Conservation (phyloP, 2,329 filamentous ascomycete species). For the Pyrenophora teres region DNA sequence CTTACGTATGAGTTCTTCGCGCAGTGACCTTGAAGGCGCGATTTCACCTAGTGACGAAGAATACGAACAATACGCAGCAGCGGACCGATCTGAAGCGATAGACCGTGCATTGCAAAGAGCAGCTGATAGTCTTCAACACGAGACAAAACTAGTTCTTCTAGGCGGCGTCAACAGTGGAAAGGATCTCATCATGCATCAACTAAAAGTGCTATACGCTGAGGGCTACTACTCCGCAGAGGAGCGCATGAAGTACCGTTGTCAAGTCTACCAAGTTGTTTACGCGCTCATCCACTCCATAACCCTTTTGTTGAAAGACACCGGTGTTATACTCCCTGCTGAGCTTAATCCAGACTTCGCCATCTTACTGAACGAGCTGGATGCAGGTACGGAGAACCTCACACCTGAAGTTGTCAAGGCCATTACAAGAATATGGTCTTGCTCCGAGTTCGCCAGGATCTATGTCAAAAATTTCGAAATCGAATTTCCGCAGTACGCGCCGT, state of each 20-base stretch:
- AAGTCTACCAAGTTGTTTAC: slow-evolving; percentile 38
- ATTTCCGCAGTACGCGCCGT: slow-evolving; percentile 43
- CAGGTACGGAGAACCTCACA: slow-evolving; percentile 32
- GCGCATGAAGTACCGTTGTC: slow-evolving; percentile 32
- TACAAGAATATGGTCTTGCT: slow-evolving; percentile 35
- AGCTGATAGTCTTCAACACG: slow-evolving; percentile 36
- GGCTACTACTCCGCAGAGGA: slow-evolving; percentile 40
- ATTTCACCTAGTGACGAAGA: slow-evolving; percentile 36
- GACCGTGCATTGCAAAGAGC: slow-evolving; percentile 43
- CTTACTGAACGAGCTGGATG: slow-evolving; percentile 42
- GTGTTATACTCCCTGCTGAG: slow-evolving; percentile 32
- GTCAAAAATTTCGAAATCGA: slow-evolving; percentile 45
- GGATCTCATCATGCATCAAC: slow-evolving; percentile 45
- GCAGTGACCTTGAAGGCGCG: slow-evolving; percentile 18
- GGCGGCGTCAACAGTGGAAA: slow-evolving; percentile 39
- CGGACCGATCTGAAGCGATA: slow-evolving; percentile 43
- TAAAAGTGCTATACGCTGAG: slow-evolving; percentile 43
- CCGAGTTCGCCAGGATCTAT: slow-evolving; percentile 40
- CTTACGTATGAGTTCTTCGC: slow-evolving; percentile 35
- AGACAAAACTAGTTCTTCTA: slow-evolving; percentile 43
- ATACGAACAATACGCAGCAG: slow-evolving; percentile 38
- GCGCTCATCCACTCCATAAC: slow-evolving; percentile 44
- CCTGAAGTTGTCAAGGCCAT: slow-evolving; percentile 35
- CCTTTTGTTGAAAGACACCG: slow-evolving; percentile 42
- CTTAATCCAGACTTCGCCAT: slow-evolving; percentile 39